Conservation (phyloP, 371 early-diverging fungal genomes). For the Mucor velutinosus region DNA sequence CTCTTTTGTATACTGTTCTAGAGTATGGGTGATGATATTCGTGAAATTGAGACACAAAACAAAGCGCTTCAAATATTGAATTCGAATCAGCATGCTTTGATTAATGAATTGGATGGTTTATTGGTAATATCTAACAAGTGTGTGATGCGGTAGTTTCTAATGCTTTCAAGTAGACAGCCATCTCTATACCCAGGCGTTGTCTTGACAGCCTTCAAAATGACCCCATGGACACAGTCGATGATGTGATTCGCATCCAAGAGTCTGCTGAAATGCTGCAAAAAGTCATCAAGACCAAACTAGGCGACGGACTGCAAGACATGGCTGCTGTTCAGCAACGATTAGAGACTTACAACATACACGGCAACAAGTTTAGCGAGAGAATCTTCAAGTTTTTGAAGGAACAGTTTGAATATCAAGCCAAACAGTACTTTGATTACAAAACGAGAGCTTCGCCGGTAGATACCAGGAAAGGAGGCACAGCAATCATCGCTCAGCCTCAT, state of each 20-base stretch:
- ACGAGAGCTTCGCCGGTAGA: conserved; percentile 44
- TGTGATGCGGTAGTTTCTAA: background rate
- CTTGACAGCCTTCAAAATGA: conserved; percentile 75
- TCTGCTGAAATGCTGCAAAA: conserved; percentile 80
- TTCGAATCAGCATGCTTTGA: conserved; percentile 80
- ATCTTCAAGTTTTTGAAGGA: conserved; percentile 76
- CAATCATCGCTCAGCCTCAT: conserved; percentile 58
- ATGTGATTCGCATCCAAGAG: conserved; percentile 77
- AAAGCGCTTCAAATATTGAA: conserved; percentile 88
- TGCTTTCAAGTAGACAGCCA: conserved; percentile 27
- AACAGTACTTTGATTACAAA: conserved; percentile 56
- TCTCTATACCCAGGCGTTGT: conserved; percentile 43
- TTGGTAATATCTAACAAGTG: conserved; percentile 46
- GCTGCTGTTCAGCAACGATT: conserved; percentile 79
- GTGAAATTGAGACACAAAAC: conserved; percentile 91
- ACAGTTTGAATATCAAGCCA: conserved; percentile 67
- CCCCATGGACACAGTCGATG: conserved; percentile 77
- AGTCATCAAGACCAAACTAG: conserved; percentile 73
- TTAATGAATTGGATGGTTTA: conserved; percentile 81
- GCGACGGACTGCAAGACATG: conserved; percentile 75
- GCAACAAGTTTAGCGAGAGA: conserved; percentile 78
- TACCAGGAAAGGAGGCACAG: conserved; percentile 35
- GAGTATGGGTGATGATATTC: conserved; percentile 95
- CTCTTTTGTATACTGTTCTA: conserved; percentile 21
- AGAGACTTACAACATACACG: conserved; percentile 75